Percentiles rank a stretch among this genome's conserved stretches.
Evolutionary conservation across 2,329 filamentous ascomycete species (phyloP).

Genomic region (Pseudopithomyces chartarum): DNA sequence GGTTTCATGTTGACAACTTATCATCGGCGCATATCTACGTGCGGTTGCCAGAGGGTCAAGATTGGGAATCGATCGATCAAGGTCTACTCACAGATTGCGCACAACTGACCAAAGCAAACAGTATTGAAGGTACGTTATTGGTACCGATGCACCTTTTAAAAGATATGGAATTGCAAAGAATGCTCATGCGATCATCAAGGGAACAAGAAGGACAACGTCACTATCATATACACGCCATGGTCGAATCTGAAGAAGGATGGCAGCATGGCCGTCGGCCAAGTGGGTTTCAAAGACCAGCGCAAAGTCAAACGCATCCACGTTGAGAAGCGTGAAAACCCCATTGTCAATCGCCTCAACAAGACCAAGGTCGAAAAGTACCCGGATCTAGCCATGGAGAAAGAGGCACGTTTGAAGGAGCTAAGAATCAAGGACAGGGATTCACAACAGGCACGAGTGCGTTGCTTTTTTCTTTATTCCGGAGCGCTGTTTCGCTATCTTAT

Average conservation of each 20-base stretch:
- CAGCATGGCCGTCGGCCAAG: slow-evolving; percentile 93
- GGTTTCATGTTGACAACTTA: slow-evolving; percentile 98
- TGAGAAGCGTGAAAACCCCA: slow-evolving; percentile 78
- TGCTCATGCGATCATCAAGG: slow-evolving; percentile 49
- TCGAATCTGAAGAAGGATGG: slow-evolving; percentile 94
- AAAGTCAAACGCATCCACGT: slow-evolving; percentile 83
- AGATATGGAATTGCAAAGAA: neutral
- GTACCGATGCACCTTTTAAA: neutral
- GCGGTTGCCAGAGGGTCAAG: slow-evolving; percentile 75
- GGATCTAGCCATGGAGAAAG: slow-evolving; percentile 80
- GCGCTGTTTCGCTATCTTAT: neutral
- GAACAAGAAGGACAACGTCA: slow-evolving; percentile 98
- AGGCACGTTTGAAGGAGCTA: slow-evolving; percentile 73
- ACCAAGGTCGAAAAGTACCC: slow-evolving; percentile 88
- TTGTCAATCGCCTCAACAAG: slow-evolving; percentile 98
- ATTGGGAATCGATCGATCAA: slow-evolving; percentile 81
- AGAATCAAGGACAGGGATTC: slow-evolving; percentile 72
- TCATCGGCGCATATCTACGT: slow-evolving; percentile 97
- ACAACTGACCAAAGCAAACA: slow-evolving; percentile 98
- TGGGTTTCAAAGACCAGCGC: slow-evolving; percentile 88
- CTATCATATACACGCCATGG: slow-evolving; percentile 97
- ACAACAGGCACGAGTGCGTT: slow-evolving; percentile 63
- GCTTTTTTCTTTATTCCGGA: neutral
- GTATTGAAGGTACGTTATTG: slow-evolving; percentile 73
- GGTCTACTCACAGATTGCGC: slow-evolving; percentile 83